A percentile compares a stretch with the other conserved stretches of the same genome.
These are phyloP conservation scores for Eucalyptus brandiana DNA, from an alignment of 345 rosid species.

Conservation along the genomic window DNA sequence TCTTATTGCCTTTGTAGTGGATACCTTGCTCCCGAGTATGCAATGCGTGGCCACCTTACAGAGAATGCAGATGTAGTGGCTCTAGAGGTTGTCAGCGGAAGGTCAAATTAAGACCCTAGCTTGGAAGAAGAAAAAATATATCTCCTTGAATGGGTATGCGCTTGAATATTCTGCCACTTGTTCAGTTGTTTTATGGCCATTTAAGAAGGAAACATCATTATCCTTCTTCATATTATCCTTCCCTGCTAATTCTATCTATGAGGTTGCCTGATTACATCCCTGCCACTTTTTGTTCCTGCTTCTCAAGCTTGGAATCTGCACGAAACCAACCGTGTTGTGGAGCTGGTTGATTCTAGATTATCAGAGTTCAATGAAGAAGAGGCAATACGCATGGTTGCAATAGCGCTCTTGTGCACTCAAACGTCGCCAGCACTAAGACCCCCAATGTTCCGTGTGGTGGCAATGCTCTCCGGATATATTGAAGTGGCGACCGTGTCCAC, in stretches of 20 bases:
- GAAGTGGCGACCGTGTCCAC: constrained; percentile 27
- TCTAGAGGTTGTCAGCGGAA: constrained; percentile 52
- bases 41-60: constrained; percentile 58
- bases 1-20: constrained; percentile 8
- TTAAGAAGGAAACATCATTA: not conserved
- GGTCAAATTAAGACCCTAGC: constrained; percentile 39
- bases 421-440: constrained; percentile 41
- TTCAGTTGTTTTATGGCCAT: not conserved
- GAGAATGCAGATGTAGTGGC: constrained; percentile 70
- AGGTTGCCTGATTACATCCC: not conserved
- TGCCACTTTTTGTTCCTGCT: not conserved
- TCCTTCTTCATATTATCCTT: not conserved
- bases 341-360: constrained; percentile 27
- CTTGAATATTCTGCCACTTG: not conserved
- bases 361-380: constrained; percentile 25
- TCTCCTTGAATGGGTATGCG: constrained; percentile 60
- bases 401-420: constrained; percentile 62
- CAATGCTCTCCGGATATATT: constrained; percentile 60
- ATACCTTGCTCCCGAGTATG: constrained; percentile 72
- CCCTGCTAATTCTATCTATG: not conserved
- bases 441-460: constrained; percentile 54
- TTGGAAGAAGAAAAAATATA: constrained; percentile 31
- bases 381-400: constrained; percentile 22
- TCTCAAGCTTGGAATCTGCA: constrained; percentile 44
- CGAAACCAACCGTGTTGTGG: constrained; percentile 21